A percentile compares a stretch with the other conserved stretches of the same genome.
phyloP scores from a whole-genome alignment of 768 basidiomycete genomes.

The Cystobasidium ongulense region DNA sequence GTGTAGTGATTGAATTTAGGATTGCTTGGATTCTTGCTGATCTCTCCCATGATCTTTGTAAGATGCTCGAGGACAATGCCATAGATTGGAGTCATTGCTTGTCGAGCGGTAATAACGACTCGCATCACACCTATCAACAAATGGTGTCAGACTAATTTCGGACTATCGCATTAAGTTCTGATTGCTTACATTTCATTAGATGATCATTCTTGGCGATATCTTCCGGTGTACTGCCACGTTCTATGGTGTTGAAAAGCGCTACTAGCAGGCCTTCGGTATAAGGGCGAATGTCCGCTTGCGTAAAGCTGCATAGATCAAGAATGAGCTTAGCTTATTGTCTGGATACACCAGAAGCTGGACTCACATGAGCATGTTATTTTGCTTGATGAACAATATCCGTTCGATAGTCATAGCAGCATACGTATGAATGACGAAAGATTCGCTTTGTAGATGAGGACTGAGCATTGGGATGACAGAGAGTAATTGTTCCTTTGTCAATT shows the following conservation, averaged over 20 bases:
- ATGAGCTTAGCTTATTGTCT: not conserved
- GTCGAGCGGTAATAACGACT: slow-evolving; percentile 78
- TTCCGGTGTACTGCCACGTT: slow-evolving; percentile 68
- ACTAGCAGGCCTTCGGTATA: slow-evolving; percentile 61
- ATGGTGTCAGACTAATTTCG: not conserved
- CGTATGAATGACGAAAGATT: slow-evolving; percentile 85
- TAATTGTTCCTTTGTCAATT: slow-evolving; percentile 90
- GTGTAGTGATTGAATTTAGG: slow-evolving; percentile 96
- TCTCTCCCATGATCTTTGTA: slow-evolving; percentile 72
- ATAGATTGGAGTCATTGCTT: slow-evolving; percentile 62
- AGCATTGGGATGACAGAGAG: slow-evolving; percentile 81
- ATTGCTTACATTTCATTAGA: slow-evolving; percentile 82
- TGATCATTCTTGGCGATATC: slow-evolving; percentile 96
- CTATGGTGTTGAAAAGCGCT: slow-evolving; percentile 69
- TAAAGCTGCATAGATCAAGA: slow-evolving; percentile 56
- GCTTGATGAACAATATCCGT: slow-evolving; percentile 81
- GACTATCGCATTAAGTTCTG: not conserved
- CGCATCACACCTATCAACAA: slow-evolving; percentile 71
- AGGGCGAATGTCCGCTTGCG: slow-evolving; percentile 75
- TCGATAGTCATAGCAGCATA: slow-evolving; percentile 99
- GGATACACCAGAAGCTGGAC: slow-evolving; percentile 41
- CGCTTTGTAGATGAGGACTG: slow-evolving; percentile 67
- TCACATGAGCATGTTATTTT: slow-evolving; percentile 64
- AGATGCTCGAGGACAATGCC: slow-evolving; percentile 62
- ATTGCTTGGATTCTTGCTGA: slow-evolving; percentile 93